Evolutionary conservation across 306 rosid genomes (phyloP), one percentile per base, ranked within the genome.

Genomic region (Lathyrus sativus): DNA sequence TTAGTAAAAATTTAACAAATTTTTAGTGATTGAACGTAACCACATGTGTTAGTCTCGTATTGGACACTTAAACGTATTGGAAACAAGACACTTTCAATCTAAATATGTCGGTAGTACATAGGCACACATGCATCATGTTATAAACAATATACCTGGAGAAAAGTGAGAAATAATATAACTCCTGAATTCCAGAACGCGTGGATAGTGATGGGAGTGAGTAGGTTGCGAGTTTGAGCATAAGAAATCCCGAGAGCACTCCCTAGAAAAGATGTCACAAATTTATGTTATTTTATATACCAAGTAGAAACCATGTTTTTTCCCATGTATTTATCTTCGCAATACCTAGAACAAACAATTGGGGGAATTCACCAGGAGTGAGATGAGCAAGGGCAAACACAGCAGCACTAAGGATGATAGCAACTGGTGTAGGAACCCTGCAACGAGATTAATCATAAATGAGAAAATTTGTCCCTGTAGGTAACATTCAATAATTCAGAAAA

Each of bases 121-220:
- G 9, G 9, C 39, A 35, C 5, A 35, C 18, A 53, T 37, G 18
- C 17, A 44, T 28, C 28, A 56, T 3, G 45, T 37, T 33, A 53
- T 33, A 53, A 9, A 18, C 19, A 17, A 12, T 61, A 38, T 87
- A 88, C 99, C 96, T 84, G 95, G 49, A 95, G 90, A 78, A 88
- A 78, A 63, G 99, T 90, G 35, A 95, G 92, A 71, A 95, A 80
- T 79, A 95, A 73, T 76, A 90, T 90, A 15, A 90, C 99, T 75
- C 97, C 96, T 0, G 97, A 90, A 76, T 95, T 95, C 97, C 99
- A 95, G 62, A 95, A 72, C 2, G 96, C 95, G 77, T 95, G 99
- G 68, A 95, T 87, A 37, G 96, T 88, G 79, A 95, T 90, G n/a
- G 97, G 97, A 56, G 97, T 95, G 41, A 90, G 79, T 72, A 95